Conservation (phyloP, 805 yeast species). For the Myxozyma kluyveri region DNA sequence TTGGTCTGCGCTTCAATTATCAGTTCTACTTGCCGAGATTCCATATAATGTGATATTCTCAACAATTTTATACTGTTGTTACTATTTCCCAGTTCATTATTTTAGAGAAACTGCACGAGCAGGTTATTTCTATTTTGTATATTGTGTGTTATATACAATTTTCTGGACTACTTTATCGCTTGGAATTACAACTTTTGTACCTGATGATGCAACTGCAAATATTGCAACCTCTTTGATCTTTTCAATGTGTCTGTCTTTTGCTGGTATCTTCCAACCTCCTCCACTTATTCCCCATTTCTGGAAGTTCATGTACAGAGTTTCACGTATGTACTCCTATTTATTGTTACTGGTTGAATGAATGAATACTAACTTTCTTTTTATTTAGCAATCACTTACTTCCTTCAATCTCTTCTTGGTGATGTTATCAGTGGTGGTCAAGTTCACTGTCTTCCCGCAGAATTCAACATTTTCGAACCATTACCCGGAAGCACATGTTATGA, state of each 20-base stretch:
- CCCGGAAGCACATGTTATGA: conserved; percentile 62
- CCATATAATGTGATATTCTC: conserved; percentile 55
- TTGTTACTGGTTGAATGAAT: background rate
- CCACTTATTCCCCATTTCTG: conserved; percentile 72
- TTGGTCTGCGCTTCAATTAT: conserved; percentile 58
- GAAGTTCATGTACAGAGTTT: conserved; percentile 75
- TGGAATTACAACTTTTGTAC: conserved; percentile 56
- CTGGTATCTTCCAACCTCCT: conserved; percentile 65
- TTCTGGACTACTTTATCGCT: conserved; percentile 54
- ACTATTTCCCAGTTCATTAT: conserved; percentile 51
- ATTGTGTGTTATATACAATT: conserved; percentile 49
- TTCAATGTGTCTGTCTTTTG: conserved; percentile 59
- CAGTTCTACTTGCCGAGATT: conserved; percentile 56
- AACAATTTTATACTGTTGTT: conserved; percentile 53
- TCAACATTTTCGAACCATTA: conserved; percentile 53
- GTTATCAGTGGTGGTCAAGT: conserved; percentile 54
- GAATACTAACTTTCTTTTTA: background rate
- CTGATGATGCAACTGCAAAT: conserved; percentile 65
- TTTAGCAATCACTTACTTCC: conserved; percentile 60
- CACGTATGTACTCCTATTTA: conserved; percentile 44
- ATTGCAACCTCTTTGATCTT: conserved; percentile 56
- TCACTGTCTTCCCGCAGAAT: conserved; percentile 49
- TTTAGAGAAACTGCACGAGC: conserved; percentile 44
- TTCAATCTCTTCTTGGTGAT: conserved; percentile 52
- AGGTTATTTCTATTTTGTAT: conserved; percentile 49